Conservation (phyloP, 495 filamentous ascomycete genomes). For the Lophium mytilinum region DNA sequence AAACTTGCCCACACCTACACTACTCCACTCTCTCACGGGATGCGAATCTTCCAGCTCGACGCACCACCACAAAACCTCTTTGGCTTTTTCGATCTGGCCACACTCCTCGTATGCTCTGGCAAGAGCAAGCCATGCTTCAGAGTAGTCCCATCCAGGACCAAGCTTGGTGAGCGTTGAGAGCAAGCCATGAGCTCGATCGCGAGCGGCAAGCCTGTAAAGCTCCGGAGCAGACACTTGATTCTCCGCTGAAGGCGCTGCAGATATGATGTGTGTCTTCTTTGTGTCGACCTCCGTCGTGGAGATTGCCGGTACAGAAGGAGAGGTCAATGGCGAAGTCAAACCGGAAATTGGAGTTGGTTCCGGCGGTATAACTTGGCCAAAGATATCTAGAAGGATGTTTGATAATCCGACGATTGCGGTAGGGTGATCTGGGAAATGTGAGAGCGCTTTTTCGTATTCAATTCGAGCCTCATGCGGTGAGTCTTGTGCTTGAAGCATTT, state of each 20-base stretch:
- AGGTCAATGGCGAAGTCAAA: background rate
- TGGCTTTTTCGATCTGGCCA: constrained; percentile 75
- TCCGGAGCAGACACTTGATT: constrained; percentile 47
- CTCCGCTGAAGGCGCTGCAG: constrained; percentile 19
- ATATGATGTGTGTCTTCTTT: constrained; percentile 5
- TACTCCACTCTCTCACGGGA: constrained; percentile 53
- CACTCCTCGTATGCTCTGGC: constrained; percentile 78
- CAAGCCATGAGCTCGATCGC: constrained; percentile 78
- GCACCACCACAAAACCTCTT: constrained; percentile 67
- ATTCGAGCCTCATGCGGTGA: constrained; percentile 58
- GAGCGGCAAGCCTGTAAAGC: constrained; percentile 69
- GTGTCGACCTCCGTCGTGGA: background rate
- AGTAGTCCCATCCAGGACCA: constrained; percentile 82
- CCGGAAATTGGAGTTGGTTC: constrained; percentile 30
- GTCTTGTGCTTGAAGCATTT: constrained; percentile 54
- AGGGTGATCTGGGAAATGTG: constrained; percentile 65
- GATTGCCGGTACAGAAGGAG: background rate
- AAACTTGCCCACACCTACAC: constrained; percentile 49
- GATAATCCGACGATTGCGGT: constrained; percentile 74
- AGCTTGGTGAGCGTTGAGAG: constrained; percentile 74
- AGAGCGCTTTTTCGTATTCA: constrained; percentile 72
- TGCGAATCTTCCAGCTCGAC: constrained; percentile 63
- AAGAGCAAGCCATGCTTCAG: constrained; percentile 89
- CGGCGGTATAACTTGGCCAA: constrained; percentile 50
- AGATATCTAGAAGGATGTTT: constrained; percentile 80